Evolutionary conservation across 768 basidiomycete species (phyloP), one percentile per base, ranked within the genome.

Genomic region (Chalciporus chontae): DNA sequence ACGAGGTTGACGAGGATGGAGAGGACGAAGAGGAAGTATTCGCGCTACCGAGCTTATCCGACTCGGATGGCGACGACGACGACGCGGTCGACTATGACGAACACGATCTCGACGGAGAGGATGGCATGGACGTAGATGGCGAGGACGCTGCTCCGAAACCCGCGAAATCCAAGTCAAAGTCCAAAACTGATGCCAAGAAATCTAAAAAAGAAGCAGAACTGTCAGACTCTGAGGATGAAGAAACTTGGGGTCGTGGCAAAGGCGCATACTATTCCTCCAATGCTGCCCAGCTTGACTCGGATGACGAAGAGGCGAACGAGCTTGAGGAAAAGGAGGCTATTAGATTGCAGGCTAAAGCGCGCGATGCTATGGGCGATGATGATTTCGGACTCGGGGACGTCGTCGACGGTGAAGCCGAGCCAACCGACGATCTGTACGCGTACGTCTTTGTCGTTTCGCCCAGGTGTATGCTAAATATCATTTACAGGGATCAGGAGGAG

Each of bases 241-340:
- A 79, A 67, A 80, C 78, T 1, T 97, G 94, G 94, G 94, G 94
- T 9, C 76, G 73, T 51, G 80, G 82, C 54, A 85, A 85, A 68
- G 76, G 81, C 36, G 85, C 81, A 4, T 97, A 94, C 69, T 95
- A 95, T 63, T 81, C 90, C 4, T 89, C 87, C 4, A 92, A 91
- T 65, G 90, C 88, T 27, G 85, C 76, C 31, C 72, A 88, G 47
- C 71, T 91, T 32, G 90, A 90, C 45, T 86, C 85, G 32, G 89
- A 90, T 57, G 87, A 94, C 55, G 94, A 95, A 59, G 94, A 95
- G 66, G 88, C 83, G 29, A 80, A 89, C 60, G 86, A 88, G 56
- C 70, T 95, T 43, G 93, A 97, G 61, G 90, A 91, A 64, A 83
- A 87, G 63, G 94, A 97, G 66, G 90, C 88, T 7, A 83, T 70